Conservation (phyloP, 495 filamentous ascomycete genomes). For the Tuber melanosporum region DNA sequence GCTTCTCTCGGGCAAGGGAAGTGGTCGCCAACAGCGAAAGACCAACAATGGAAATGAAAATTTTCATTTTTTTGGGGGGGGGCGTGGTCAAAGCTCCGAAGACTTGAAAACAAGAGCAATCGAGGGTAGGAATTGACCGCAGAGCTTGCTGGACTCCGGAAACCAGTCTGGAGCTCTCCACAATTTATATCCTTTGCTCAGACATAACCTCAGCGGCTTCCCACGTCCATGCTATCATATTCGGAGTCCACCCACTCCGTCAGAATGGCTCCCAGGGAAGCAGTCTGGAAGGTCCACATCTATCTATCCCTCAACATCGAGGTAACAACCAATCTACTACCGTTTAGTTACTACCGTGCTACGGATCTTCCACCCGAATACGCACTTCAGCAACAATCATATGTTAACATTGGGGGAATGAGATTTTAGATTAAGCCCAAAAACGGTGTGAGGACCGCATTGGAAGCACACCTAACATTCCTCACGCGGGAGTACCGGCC, state of each 20-base stretch:
- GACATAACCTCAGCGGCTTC: neutral
- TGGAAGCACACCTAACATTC: neutral
- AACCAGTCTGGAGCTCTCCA: neutral
- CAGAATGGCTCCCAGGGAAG: neutral
- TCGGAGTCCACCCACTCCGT: neutral
- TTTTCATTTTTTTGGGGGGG: neutral
- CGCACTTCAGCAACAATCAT: neutral
- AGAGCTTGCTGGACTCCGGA: neutral
- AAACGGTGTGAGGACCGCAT: neutral
- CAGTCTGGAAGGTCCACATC: neutral
- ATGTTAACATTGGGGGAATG: neutral
- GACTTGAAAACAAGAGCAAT: neutral
- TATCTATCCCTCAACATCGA: neutral
- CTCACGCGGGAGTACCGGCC: neutral
- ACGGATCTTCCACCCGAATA: neutral
- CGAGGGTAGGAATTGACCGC: neutral
- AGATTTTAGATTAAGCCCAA: too few species aligned
- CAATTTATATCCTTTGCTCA: neutral
- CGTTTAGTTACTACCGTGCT: neutral
- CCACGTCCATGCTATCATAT: neutral
- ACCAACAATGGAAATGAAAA: neutral
- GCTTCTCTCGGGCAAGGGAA: conserved; percentile 10
- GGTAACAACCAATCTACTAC: neutral
- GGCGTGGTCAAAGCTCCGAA: neutral
- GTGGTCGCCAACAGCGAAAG: neutral